Percentiles rank a stretch among this genome's conserved stretches.
phyloP scores from a whole-genome alignment of 192 early-diverging fungal species.

The Coemansia sp. region DNA sequence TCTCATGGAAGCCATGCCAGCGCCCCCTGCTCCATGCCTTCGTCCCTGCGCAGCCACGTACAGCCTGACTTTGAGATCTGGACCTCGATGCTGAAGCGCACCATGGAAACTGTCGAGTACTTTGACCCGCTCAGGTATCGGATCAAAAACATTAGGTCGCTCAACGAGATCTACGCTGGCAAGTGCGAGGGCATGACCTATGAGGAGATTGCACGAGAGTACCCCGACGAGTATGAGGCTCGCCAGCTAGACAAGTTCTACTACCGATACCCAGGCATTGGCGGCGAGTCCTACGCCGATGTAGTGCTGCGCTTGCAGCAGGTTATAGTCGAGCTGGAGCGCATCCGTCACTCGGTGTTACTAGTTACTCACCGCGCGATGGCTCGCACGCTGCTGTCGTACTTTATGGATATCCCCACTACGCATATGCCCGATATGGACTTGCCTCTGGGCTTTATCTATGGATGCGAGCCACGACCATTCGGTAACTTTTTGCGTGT shows the following conservation, averaged over 20 bases:
- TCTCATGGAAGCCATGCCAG: slow-evolving; percentile 8
- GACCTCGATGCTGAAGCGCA: slow-evolving; percentile 84
- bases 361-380: slow-evolving; percentile 94
- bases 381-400: slow-evolving; percentile 84
- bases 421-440: slow-evolving; percentile 76
- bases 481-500: slow-evolving; percentile 65
- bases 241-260: slow-evolving; percentile 83
- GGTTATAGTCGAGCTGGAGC: slow-evolving; percentile 92
- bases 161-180: slow-evolving; percentile 96
- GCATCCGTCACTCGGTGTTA: slow-evolving; percentile 81
- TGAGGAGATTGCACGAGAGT: slow-evolving; percentile 70
- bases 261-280: slow-evolving; percentile 94
- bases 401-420: slow-evolving; percentile 81
- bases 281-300: slow-evolving; percentile 91
- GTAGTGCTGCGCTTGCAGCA: slow-evolving; percentile 92
- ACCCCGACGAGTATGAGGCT: slow-evolving; percentile 80
- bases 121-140: slow-evolving; percentile 80
- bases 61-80: slow-evolving; percentile 58
- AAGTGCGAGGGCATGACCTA: slow-evolving; percentile 76
- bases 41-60: slow-evolving; percentile 11
- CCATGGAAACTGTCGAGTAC: slow-evolving; percentile 78
- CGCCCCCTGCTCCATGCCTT: slow-evolving; percentile 7
- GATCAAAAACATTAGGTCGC: slow-evolving; percentile 72
- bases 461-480: slow-evolving; percentile 77
- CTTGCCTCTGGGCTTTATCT: slow-evolving; percentile 79